Percentiles rank a stretch among this genome's conserved stretches.
phyloP scores from a whole-genome alignment of 495 filamentous ascomycete species.

The Pyrenopolyporus hunteri region DNA sequence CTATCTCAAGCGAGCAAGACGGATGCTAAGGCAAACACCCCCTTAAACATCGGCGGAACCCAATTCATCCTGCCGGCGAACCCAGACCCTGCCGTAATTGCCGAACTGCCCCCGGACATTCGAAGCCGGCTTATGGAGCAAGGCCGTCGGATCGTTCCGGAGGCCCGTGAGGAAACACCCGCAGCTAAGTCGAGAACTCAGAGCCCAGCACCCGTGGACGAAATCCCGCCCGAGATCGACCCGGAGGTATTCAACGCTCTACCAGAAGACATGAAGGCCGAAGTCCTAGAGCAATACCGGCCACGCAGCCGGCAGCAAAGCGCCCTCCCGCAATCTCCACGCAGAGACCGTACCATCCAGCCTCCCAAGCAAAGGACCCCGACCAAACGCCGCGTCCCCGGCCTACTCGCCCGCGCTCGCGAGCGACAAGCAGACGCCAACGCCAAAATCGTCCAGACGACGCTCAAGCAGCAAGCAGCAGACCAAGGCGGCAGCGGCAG shows the following conservation, averaged over 20 bases:
- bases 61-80: constrained; percentile 88
- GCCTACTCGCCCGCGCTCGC: constrained; percentile 52
- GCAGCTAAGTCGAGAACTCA: constrained; percentile 39
- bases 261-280: constrained; percentile 81
- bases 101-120: constrained; percentile 80
- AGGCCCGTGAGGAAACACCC: constrained; percentile 36
- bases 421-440: constrained; percentile 49
- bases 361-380: constrained; percentile 61
- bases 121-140: constrained; percentile 68
- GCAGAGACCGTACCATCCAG: constrained; percentile 56
- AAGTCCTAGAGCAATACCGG: constrained; percentile 74
- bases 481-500: background rate
- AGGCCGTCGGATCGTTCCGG: constrained; percentile 26
- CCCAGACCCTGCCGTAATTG: constrained; percentile 73
- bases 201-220: constrained; percentile 49
- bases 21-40: constrained; percentile 64
- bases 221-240: constrained; percentile 64
- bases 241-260: constrained; percentile 76
- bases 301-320: constrained; percentile 47
- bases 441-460: constrained; percentile 68
- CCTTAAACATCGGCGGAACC: constrained; percentile 79
- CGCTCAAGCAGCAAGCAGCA: constrained; percentile 40
- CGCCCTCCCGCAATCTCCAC: constrained; percentile 63
- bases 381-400: constrained; percentile 63
- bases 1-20: constrained; percentile 59